Base-by-base conservation (phyloP, 1,284 basidiomycete genomes). In the Salmacisia buchloeana region DNA sequence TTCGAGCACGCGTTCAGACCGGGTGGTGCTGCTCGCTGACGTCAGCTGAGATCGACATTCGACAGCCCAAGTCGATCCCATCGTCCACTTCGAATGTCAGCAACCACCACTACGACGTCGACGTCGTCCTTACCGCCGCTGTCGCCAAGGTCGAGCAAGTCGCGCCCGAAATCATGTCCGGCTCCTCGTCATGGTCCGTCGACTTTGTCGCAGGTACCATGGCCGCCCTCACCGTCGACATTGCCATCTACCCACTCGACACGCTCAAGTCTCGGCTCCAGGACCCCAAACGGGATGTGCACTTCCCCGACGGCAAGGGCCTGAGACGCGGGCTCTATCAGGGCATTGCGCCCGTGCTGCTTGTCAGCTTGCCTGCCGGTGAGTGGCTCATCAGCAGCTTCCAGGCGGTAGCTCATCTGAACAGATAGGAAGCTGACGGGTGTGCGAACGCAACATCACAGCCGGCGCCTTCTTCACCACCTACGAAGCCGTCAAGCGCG, bases 401-500 rank as follows among this genome's bases (percentile, higher is more conserved):
- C 12, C 36, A 38, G 2, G n/a, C 2, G 36, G n/a, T 10, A 38
- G 2, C 39, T 18, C 39, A 43, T 43, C 15, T 6, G 6, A 4
- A 43, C 18, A 15, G 18, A 3, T 43, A 15, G 13, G 15, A 9
- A 9, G 43, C 43, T 46, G 43, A 46, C 43, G 23, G 9, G 13
- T 23, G 15, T 38, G 13, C 15, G n/a, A n/a, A 15, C 43, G 9
- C 43, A 12, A 25, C 25, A 23, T 45, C 33, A 1, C 31, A 39
- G 74, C 74, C 0, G 74, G 69, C 1, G 45, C 73, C 12, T 76
- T 76, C 64, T 76, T 76, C 43, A 73, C 73, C 0, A 70, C 71
- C 0, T 76, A 76, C 49, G 74, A 76, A 29, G 38, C 69, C 25
- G 46, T 60, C 39, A 76, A 76, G 60, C 59, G 56, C n/a, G n/a